A percentile compares a stretch with the other conserved stretches of the same genome.
Conservation (phyloP, 1,284 basidiomycete species). For the Apiotrichum brassicae region DNA sequence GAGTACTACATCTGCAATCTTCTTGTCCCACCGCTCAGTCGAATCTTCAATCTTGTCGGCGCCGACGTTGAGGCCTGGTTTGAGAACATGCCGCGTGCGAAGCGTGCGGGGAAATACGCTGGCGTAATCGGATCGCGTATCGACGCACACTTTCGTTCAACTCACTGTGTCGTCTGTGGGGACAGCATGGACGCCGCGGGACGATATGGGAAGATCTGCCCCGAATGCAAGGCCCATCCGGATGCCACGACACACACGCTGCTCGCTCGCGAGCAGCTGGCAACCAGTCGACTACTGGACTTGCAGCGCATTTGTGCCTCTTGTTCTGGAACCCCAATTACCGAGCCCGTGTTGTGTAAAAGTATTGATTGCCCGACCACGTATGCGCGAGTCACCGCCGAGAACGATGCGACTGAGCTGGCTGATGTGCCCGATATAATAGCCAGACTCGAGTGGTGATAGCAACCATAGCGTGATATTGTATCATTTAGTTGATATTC, state of each 20-base stretch:
- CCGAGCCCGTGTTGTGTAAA: slow-evolving; percentile 65
- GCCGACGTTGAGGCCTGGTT: slow-evolving; percentile 86
- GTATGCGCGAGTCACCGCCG: slow-evolving; percentile 63
- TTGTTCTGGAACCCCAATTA: slow-evolving; percentile 56
- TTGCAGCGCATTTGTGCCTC: slow-evolving; percentile 63
- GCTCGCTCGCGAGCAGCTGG: slow-evolving; percentile 54
- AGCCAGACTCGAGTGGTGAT: slow-evolving; percentile 10
- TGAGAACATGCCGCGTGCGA: slow-evolving; percentile 65
- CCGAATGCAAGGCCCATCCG: slow-evolving; percentile 55
- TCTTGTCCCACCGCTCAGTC: slow-evolving; percentile 79
- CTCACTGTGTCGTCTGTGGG: slow-evolving; percentile 9
- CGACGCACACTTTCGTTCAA: slow-evolving; percentile 17
- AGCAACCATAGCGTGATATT: too few relatives aligned
- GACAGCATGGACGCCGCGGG: neutral
- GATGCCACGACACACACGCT: slow-evolving; percentile 59
- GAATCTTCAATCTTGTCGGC: slow-evolving; percentile 87
- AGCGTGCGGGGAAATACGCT: slow-evolving; percentile 47
- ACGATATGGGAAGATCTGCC: slow-evolving; percentile 60
- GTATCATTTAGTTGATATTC: neutral
- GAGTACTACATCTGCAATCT: slow-evolving; percentile 85
- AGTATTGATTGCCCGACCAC: slow-evolving; percentile 79
- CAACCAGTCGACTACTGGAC: slow-evolving; percentile 56
- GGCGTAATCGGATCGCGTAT: slow-evolving; percentile 4
- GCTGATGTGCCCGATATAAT: slow-evolving; percentile 25
- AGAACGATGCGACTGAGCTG: slow-evolving; percentile 53